These are phyloP conservation scores for Phytophthora crassamura DNA, from an alignment of 352 stramenopile species.

Conservation along the genomic window DNA sequence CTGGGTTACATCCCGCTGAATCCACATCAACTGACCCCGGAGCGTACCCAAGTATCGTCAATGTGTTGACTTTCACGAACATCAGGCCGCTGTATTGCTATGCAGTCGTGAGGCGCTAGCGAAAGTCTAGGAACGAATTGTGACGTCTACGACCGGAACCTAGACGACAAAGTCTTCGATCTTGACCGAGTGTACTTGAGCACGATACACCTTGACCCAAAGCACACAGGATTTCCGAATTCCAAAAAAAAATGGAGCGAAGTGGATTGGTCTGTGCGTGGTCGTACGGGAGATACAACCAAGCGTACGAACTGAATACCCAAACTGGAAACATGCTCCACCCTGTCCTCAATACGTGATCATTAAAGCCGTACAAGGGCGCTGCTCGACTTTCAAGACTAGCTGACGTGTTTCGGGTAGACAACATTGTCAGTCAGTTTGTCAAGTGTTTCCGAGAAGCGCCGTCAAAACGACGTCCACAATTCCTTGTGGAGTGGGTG, in stretches of 20 bases:
- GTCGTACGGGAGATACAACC: no score
- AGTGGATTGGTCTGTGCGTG: no score
- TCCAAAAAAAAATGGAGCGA: no score
- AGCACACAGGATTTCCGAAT: no score
- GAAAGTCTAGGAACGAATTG: constrained; percentile 16
- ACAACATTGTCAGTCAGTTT: constrained; percentile 14
- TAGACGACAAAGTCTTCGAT: constrained; percentile 17
- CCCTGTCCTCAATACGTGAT: constrained; percentile 17
- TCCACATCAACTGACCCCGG: background rate
- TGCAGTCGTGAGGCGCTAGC: constrained; percentile 8
- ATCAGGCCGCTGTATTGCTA: constrained; percentile 6
- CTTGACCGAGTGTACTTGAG: constrained; percentile 20
- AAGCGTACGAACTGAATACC: constrained; percentile 31
- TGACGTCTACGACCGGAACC: constrained; percentile 20
- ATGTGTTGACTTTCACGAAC: constrained; percentile 1
- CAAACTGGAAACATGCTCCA: constrained; percentile 15
- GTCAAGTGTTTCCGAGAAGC: constrained; percentile 2
- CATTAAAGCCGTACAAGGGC: constrained; percentile 13
- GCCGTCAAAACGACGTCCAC: background rate
- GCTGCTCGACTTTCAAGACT: constrained; percentile 7
- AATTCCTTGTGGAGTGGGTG: no score
- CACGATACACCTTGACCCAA: no score
- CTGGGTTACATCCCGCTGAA: constrained; percentile 9
- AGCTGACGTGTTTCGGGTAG: constrained; percentile 4
- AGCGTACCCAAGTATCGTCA: background rate